phyloP scores from a whole-genome alignment of 148 eudicot genomes.

The Spergularia marina region DNA sequence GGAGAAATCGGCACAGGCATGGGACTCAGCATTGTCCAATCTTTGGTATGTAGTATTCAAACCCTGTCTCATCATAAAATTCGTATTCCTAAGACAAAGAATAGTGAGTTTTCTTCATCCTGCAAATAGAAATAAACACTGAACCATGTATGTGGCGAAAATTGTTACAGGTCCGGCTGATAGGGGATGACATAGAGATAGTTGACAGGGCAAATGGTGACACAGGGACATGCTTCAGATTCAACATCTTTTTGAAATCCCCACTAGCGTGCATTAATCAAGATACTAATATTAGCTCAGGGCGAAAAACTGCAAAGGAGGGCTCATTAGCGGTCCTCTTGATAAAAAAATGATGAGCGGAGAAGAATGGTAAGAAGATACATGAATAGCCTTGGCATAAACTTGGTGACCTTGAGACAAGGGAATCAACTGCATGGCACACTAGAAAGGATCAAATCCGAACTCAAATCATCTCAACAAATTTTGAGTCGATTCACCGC shows the following conservation, averaged over 20 bases:
- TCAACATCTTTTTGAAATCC: slow-evolving; percentile 48
- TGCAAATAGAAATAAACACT: too few relatives aligned
- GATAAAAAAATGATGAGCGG: slow-evolving; percentile 46
- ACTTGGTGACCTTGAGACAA: slow-evolving; percentile 36
- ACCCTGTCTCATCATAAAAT: not conserved
- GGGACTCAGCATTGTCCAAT: slow-evolving; percentile 87
- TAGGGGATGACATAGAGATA: slow-evolving; percentile 85
- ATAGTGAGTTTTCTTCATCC: too few relatives aligned
- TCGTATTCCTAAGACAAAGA: not conserved
- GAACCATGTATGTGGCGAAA: not conserved
- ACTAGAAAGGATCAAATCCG: slow-evolving; percentile 41
- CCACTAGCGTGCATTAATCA: not conserved
- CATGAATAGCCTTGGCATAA: slow-evolving; percentile 52
- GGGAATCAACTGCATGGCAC: slow-evolving; percentile 34
- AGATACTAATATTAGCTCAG: slow-evolving; percentile 15
- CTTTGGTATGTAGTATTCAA: slow-evolving; percentile 47
- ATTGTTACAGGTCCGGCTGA: slow-evolving; percentile 60
- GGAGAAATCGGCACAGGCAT: slow-evolving; percentile 78
- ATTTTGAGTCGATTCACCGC: too few relatives aligned
- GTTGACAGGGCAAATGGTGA: slow-evolving; percentile 53
- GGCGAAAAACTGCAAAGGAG: slow-evolving; percentile 20
- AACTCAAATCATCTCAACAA: slow-evolving; percentile 17
- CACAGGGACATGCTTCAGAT: slow-evolving; percentile 68
- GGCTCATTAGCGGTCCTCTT: slow-evolving; percentile 52
- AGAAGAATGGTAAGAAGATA: slow-evolving; percentile 36